Conservation (phyloP, 345 rosid genomes). For the Pseudoturritis turrita region DNA sequence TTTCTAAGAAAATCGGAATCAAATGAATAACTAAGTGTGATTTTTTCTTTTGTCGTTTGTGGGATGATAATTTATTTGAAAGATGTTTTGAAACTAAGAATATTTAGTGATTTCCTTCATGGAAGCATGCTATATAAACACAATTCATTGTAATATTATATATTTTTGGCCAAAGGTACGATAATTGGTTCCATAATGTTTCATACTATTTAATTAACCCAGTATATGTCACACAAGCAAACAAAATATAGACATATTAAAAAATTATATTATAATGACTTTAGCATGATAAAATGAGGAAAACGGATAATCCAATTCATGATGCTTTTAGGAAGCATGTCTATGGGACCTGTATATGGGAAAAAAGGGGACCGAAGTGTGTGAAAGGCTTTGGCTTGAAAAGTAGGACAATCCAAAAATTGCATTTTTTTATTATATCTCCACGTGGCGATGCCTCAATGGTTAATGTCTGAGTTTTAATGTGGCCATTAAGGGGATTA, state of each 20-base stretch:
- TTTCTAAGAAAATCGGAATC: not conserved
- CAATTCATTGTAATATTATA: not conserved
- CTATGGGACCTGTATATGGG: slow-evolving; percentile 55
- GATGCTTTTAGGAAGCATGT: slow-evolving; percentile 53
- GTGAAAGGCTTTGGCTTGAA: slow-evolving; percentile 24
- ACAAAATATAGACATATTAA: not conserved
- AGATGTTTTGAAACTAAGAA: not conserved
- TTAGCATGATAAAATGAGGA: not conserved
- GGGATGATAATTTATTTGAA: not conserved
- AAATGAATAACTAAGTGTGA: not conserved
- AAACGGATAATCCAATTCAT: slow-evolving; percentile 34
- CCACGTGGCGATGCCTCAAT: not conserved
- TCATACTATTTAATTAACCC: slow-evolving; percentile 13
- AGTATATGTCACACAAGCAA: slow-evolving; percentile 14
- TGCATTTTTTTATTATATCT: not conserved
- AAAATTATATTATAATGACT: not conserved
- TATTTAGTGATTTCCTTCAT: not conserved
- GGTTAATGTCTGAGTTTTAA: slow-evolving; percentile 10
- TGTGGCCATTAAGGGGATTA: slow-evolving; percentile 17
- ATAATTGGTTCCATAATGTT: slow-evolving; percentile 69
- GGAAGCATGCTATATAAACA: slow-evolving; percentile 1
- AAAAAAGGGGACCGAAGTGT: slow-evolving; percentile 17
- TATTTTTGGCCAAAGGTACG: slow-evolving; percentile 19
- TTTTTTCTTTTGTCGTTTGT: not conserved
- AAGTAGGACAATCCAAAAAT: slow-evolving; percentile 4